phyloP scores from a whole-genome alignment of 164 flowering plant genomes.

The Aristolochia californica region DNA sequence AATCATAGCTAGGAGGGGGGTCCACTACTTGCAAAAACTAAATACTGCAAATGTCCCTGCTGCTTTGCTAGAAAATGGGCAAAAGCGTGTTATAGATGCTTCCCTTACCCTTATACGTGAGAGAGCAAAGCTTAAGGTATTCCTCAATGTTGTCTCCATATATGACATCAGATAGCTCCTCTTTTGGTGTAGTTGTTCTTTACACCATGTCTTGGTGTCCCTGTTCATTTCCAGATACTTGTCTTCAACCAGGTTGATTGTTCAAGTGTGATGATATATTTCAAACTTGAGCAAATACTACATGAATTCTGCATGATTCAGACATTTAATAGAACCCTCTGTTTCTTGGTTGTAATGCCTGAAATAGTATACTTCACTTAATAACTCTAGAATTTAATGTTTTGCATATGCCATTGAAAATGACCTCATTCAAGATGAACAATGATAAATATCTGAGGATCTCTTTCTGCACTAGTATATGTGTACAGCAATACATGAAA shows the following conservation, averaged over 20 bases:
- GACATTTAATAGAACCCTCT: neutral
- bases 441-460: no score
- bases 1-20: conserved; percentile 40
- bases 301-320: neutral
- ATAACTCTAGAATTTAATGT: no score
- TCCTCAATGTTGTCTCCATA: neutral
- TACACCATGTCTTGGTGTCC: no score
- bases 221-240: no score
- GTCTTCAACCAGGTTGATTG: neutral
- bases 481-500: no score
- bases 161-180: neutral
- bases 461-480: no score
- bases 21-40: conserved; percentile 53
- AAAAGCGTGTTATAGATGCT: conserved; percentile 90
- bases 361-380: no score
- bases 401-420: no score
- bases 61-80: conserved; percentile 66
- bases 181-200: no score
- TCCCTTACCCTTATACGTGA: conserved; percentile 93
- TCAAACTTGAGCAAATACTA: no score
- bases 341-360: neutral
- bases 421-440: no score
- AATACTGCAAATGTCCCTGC: conserved; percentile 57
- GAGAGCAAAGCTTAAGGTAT: conserved; percentile 89
- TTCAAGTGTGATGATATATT: no score